Evolutionary conservation across 2,329 filamentous ascomycete species (phyloP), one percentile per base, ranked within the genome.

Genomic region (Conoideocrella luteorostrata): DNA sequence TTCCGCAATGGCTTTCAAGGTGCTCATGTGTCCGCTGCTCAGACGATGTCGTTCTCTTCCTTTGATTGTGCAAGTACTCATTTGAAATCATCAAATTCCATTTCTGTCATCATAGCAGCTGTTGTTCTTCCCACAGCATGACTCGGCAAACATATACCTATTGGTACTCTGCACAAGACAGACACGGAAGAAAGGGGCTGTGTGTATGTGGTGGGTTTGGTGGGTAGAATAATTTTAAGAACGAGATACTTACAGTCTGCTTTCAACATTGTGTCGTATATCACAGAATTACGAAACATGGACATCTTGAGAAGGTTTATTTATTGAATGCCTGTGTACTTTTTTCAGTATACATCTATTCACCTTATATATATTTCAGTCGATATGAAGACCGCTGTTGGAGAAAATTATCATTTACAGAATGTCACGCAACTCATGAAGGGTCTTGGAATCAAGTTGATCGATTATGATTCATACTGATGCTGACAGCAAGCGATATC

Each of bases 31-130:
- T n/a, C n/a, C n/a, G 28, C 39, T 40, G 37, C 47, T 59, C 56
- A 57, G 56, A 59, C 56, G 56, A 59, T 59, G 56, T 58, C 56
- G 55, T 46, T 39, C 40, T 42, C 47, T 52, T 54, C 48, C 51
- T 52, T 47, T 49, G 24, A 38, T 46, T 45, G 23, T 35, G 38
- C 15, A 45, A 32, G 28, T 20, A 41, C 44, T 50, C 41, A 55
- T 52, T 41, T 43, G 39, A 30, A 30, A 40, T 52, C 48, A 49
- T 56, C 55, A 52, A 49, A 50, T 52, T 52, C 45, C 45, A 48
- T 55, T 54, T 55, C 46, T 53, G 47, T 58, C 54, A 56, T 54
- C 51, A 54, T 38, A 5, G 39, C 46, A 43, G 36, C 34, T 26
- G n/a, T n/a, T n/a, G n/a, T n/a, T 30, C 28, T 26, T 23, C 13